These are phyloP conservation scores for Naumovozyma baii DNA, from an alignment of 805 yeast genomes.

Conservation along the genomic window DNA sequence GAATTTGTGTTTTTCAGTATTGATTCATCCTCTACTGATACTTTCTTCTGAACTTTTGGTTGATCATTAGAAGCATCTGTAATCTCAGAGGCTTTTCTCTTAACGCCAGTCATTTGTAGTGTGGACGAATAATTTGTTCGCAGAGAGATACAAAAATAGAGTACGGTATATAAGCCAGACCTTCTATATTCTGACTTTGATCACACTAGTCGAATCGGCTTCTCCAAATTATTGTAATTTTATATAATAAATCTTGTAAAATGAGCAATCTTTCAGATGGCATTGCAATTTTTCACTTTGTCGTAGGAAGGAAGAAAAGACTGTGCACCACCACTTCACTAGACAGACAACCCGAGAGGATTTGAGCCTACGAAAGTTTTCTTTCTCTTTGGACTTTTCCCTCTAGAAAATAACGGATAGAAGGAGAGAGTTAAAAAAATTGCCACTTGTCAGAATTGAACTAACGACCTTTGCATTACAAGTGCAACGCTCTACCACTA, in stretches of 20 bases:
- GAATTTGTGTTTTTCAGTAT: too few species aligned
- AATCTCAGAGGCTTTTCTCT: conserved; percentile 18
- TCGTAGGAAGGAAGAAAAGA: neutral
- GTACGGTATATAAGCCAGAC: too few species aligned
- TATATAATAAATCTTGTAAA: neutral
- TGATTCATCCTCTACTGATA: conserved; percentile 10
- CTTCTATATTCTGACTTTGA: too few species aligned
- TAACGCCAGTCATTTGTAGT: conserved; percentile 7
- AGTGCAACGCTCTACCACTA: conserved; percentile 99
- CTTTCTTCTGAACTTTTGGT: conserved; percentile 1
- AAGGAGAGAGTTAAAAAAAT: conserved; percentile 13
- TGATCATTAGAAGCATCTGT: conserved; percentile 5
- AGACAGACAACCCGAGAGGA: too few species aligned
- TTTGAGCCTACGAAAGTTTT: neutral
- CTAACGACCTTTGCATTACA: conserved; percentile 98
- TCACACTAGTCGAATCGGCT: too few species aligned
- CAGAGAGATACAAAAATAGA: too few species aligned
- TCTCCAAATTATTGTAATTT: neutral
- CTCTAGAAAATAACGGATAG: neutral
- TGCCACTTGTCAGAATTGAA: conserved; percentile 85
- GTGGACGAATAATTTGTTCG: too few species aligned
- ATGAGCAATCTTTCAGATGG: neutral
- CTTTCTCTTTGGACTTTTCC: neutral
- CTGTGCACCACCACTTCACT: neutral
- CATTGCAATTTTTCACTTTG: neutral